Percentiles rank a stretch among this genome's conserved stretches.
Conservation (phyloP, 106 monocot species). For the Apostasia ramifera region DNA sequence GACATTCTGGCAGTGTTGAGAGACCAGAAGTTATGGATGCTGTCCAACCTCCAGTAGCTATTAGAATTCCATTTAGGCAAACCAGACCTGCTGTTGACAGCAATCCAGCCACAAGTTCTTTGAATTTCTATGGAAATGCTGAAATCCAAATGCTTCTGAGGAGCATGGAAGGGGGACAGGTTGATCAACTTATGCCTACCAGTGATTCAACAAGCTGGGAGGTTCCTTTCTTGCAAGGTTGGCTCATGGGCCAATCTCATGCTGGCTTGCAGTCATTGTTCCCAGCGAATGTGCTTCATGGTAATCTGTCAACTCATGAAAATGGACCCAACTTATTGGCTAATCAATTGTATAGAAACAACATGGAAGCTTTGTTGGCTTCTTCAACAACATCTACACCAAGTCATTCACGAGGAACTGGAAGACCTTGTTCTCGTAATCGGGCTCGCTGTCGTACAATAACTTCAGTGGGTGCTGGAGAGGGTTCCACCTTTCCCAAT, state of each 20-base stretch:
- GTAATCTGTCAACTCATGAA: conserved; percentile 14
- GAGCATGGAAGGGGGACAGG: conserved; percentile 51
- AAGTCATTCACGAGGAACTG: conserved; percentile 10
- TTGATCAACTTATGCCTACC: conserved; percentile 47
- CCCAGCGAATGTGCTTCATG: conserved; percentile 16
- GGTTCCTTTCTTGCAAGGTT: conserved; percentile 79
- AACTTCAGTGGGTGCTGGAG: conserved; percentile 18
- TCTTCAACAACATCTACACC: conserved; percentile 9
- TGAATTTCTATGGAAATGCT: conserved; percentile 15
- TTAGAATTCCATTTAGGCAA: conserved; percentile 12
- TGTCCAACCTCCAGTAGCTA: conserved; percentile 11
- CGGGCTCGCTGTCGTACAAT: conserved; percentile 16
- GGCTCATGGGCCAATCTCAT: conserved; percentile 79
- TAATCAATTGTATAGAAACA: conserved; percentile 7
- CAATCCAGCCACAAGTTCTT: conserved; percentile 8
- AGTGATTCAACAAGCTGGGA: conserved; percentile 71
- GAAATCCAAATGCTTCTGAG: conserved; percentile 58
- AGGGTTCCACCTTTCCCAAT: conserved; percentile 17
- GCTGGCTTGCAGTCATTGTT: conserved; percentile 19
- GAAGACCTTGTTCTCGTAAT: conserved; percentile 25
- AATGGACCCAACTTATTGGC: conserved; percentile 15
- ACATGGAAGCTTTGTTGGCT: conserved; percentile 12
- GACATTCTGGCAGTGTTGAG: conserved; percentile 9
- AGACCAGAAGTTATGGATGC: conserved; percentile 7
- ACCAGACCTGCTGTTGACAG: conserved; percentile 8